These are phyloP conservation scores for Hygrocybe punicea DNA, from an alignment of 768 basidiomycete genomes.

Conservation along the genomic window DNA sequence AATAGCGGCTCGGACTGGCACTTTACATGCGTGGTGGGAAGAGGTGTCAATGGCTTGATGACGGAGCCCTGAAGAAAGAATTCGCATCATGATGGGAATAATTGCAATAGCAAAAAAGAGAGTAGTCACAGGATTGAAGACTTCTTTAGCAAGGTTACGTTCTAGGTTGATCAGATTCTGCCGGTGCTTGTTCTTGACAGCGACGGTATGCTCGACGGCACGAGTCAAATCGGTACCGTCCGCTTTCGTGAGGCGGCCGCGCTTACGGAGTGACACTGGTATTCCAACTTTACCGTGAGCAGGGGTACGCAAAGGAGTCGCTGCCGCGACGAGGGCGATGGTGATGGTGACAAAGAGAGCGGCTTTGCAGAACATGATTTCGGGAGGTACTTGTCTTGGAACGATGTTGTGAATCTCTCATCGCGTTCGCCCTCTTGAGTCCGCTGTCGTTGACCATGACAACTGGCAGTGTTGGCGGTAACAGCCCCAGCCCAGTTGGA, in stretches of 20 bases:
- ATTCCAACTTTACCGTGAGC: not conserved
- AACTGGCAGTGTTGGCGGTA: too few species aligned
- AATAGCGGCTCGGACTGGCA: conserved; percentile 36
- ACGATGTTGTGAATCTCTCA: too few species aligned
- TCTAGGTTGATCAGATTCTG: conserved; percentile 24
- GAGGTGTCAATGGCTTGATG: conserved; percentile 26
- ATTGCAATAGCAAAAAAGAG: not conserved
- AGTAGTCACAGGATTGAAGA: not conserved
- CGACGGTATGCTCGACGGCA: conserved; percentile 13
- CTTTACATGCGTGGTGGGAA: conserved; percentile 22
- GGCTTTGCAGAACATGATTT: not conserved
- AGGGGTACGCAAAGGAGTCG: not conserved
- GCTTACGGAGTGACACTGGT: not conserved
- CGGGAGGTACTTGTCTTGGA: too few species aligned
- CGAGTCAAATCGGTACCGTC: conserved; percentile 21
- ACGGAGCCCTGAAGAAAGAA: conserved; percentile 23
- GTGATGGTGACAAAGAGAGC: not conserved
- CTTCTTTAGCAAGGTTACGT: conserved; percentile 13
- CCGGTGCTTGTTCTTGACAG: conserved; percentile 23
- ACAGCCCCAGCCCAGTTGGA: too few species aligned
- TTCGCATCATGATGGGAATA: not conserved
- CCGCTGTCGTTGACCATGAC: too few species aligned
- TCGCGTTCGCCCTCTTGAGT: too few species aligned
- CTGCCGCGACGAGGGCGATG: not conserved
- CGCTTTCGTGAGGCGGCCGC: conserved; percentile 6